Percentiles rank a stretch among this genome's conserved stretches.
Evolutionary conservation across 2,329 filamentous ascomycete genomes (phyloP).

Genomic region (Podosphaera leucotricha): DNA sequence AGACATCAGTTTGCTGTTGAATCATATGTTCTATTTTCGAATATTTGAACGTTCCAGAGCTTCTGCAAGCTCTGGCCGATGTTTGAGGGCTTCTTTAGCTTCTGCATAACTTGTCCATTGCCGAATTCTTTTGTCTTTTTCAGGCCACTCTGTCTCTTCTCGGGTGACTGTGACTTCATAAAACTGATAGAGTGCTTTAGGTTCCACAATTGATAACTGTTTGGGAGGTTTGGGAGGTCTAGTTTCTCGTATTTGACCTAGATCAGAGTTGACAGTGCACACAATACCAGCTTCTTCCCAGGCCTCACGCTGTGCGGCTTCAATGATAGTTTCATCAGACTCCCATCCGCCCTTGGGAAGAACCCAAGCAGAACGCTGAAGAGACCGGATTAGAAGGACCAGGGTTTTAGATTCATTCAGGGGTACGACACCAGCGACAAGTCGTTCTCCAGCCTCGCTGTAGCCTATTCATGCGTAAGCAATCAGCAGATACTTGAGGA

Average conservation of each 20-base stretch:
- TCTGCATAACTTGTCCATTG: constrained; percentile 74
- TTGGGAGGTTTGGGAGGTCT: constrained; percentile 46
- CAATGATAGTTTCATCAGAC: constrained; percentile 65
- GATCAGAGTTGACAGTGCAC: constrained; percentile 61
- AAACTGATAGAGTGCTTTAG: constrained; percentile 49
- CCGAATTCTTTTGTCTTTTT: constrained; percentile 73
- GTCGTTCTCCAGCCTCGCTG: constrained; percentile 70
- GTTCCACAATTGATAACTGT: constrained; percentile 36
- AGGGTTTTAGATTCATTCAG: constrained; percentile 65
- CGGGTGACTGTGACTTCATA: constrained; percentile 72
- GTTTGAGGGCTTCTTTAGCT: constrained; percentile 53
- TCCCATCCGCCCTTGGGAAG: constrained; percentile 97
- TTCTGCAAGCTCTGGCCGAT: constrained; percentile 68
- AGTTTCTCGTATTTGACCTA: constrained; percentile 69
- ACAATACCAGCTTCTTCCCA: constrained; percentile 96
- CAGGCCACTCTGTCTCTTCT: constrained; percentile 76
- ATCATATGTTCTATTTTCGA: constrained; percentile 17
- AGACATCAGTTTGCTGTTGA: neutral
- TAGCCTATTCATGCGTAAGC: constrained; percentile 41
- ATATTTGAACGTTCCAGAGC: constrained; percentile 49
- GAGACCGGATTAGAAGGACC: constrained; percentile 85
- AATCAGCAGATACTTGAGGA: constrained; percentile 1
- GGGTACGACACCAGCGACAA: constrained; percentile 86
- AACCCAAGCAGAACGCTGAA: constrained; percentile 79
- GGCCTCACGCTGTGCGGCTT: constrained; percentile 72